These are phyloP conservation scores for Zymoseptoria tritici DNA, from an alignment of 2,329 filamentous ascomycete species.

Conservation along the genomic window DNA sequence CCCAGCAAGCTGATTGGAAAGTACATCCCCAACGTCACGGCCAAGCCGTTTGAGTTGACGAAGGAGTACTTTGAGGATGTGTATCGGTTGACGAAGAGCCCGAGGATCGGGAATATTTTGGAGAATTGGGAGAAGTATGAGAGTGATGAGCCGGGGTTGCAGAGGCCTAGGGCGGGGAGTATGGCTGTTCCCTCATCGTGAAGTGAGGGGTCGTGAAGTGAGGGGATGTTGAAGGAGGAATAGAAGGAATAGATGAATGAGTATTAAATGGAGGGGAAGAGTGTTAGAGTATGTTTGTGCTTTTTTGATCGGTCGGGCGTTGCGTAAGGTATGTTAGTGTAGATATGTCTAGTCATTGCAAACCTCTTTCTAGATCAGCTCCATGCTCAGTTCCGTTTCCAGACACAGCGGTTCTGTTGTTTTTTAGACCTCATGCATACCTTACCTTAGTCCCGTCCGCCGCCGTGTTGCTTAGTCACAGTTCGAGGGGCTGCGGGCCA, in stretches of 20 bases:
- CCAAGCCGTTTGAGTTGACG: constrained; percentile 86
- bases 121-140: constrained; percentile 62
- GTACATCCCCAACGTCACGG: constrained; percentile 98
- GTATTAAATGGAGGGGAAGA: not conserved
- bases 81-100: constrained; percentile 80
- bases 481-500: no score
- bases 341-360: not conserved
- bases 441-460: no score
- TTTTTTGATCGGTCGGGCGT: not conserved
- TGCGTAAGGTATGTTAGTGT: not conserved
- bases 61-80: constrained; percentile 99
- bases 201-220: not conserved
- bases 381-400: no score
- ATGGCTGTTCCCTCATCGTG: constrained; percentile 16
- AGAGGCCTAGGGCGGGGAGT: constrained; percentile 23
- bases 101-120: constrained; percentile 67
- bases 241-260: no score
- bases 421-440: no score
- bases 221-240: not conserved
- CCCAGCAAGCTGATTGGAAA: constrained; percentile 94
- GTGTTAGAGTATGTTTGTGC: not conserved
- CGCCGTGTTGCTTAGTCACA: no score
- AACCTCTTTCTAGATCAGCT: no score
- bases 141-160: constrained; percentile 28
- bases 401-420: no score